Percentiles rank a stretch among this genome's conserved stretches.
Evolutionary conservation across 495 filamentous ascomycete genomes (phyloP).

Genomic region (Pseudevernia furfuracea): DNA sequence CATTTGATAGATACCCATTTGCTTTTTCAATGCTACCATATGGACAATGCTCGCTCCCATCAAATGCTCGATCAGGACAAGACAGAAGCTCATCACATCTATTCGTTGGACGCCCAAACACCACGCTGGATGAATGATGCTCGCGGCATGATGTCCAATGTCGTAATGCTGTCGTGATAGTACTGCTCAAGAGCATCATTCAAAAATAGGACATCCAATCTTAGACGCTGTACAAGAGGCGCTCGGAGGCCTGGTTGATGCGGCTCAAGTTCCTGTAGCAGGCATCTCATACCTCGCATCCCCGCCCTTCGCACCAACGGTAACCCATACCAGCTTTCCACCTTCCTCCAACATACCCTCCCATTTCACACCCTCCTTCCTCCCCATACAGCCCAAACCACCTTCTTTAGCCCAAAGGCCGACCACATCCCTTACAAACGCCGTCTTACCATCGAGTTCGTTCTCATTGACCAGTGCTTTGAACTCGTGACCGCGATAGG

Average conservation of each 20-base stretch:
- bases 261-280: neutral
- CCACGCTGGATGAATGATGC: neutral
- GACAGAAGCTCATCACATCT: neutral
- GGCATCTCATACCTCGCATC: slow-evolving; percentile 47
- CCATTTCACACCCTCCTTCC: slow-evolving; percentile 54
- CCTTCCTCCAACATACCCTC: slow-evolving; percentile 57
- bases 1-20: neutral
- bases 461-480: slow-evolving; percentile 64
- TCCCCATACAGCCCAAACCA: slow-evolving; percentile 53
- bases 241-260: neutral
- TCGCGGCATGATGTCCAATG: neutral
- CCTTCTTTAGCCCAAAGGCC: slow-evolving; percentile 66
- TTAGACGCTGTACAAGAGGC: neutral
- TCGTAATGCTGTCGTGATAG: neutral
- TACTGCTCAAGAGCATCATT: neutral
- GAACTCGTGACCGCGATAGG: slow-evolving; percentile 34
- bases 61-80: neutral
- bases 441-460: slow-evolving; percentile 68
- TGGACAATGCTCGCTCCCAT: neutral
- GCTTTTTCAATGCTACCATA: neutral
- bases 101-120: neutral
- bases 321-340: slow-evolving; percentile 76
- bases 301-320: slow-evolving; percentile 67
- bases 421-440: slow-evolving; percentile 62
- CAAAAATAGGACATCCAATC: slow-evolving; percentile 6